phyloP scores from a whole-genome alignment of 441 rosid genomes.

The Euphorbia corollata region DNA sequence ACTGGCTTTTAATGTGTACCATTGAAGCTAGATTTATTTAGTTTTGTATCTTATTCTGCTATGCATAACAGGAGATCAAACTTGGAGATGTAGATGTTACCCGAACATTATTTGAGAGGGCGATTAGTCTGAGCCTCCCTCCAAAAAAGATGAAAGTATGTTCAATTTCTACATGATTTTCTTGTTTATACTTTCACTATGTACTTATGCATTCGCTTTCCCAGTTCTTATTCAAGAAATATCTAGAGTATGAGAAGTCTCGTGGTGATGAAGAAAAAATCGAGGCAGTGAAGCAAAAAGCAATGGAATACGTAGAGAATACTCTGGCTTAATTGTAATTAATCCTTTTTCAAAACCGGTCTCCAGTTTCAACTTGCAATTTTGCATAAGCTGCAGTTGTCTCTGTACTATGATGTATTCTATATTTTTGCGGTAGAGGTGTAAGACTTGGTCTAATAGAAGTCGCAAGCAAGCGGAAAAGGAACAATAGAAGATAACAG shows the following conservation, averaged over 20 bases:
- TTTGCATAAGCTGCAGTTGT: not conserved
- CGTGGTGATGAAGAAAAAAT: constrained; percentile 53
- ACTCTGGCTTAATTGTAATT: constrained; percentile 26
- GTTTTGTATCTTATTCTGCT: not conserved
- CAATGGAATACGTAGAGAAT: constrained; percentile 73
- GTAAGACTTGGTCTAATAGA: too few species aligned
- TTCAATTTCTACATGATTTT: constrained; percentile 6
- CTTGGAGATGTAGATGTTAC: constrained; percentile 62
- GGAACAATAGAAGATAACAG: too few species aligned
- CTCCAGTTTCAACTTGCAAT: constrained; percentile 3
- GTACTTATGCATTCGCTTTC: constrained; percentile 6
- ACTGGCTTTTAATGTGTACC: not conserved
- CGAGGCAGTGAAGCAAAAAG: constrained; percentile 67
- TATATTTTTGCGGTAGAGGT: too few species aligned
- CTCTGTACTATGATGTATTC: not conserved
- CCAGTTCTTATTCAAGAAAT: constrained; percentile 92
- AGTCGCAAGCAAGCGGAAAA: too few species aligned
- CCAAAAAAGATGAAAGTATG: constrained; percentile 81
- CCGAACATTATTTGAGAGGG: constrained; percentile 76
- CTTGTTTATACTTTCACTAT: constrained; percentile 5
- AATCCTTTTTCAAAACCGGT: not conserved
- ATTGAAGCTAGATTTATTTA: not conserved
- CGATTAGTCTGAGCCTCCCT: constrained; percentile 77
- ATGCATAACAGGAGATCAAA: constrained; percentile 56
- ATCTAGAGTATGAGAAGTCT: constrained; percentile 64